Base-by-base conservation (phyloP, 352 stramenopile species). In the Elongisporangium undulatum region DNA sequence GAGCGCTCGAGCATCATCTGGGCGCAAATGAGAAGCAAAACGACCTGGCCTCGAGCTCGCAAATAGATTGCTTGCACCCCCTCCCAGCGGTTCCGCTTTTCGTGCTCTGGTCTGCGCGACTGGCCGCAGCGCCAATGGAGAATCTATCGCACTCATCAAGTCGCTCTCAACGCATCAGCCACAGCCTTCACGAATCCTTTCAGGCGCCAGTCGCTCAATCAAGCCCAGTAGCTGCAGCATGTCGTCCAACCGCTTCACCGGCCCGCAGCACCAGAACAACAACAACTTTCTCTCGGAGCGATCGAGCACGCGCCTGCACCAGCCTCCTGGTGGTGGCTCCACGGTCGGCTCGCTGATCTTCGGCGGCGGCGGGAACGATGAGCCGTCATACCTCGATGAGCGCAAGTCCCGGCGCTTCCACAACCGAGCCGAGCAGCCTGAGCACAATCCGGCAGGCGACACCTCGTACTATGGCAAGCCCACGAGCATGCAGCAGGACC, bases 301-400 rank as follows among this genome's bases (percentile, higher is more conserved):
- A 51, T 77, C 72, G 13, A 79, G 71, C 55, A 85, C 73, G 17
- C 74, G 75, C 4, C 61, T 64, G 23, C 58, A 68, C 55, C 78
- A 87, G 20, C 75, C 77, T n/a, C 77, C 79, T 0, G 79, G 69
- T 24, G 74, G 72, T 1, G 54, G 59, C 16, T 86, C 76, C 8
- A 78, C 69, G 26, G 63, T 83, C 51, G 76, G 76, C 48, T 81
- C 76, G 19, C 55, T 86, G 48, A 75, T 86, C 61, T 86, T 70
- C 48, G 74, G 74, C 39, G 68, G 64, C 21, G 49, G 58, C 21
- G 61, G 66, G 12, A 61, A 65, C 53, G 66, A 72, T 41, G 62
- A 73, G 26, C 23, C 51, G 23, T 81, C 69, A 23, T 85, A 79
- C 62, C 67, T 83, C 55, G 77, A 87, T 53, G 77, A 87, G 34